Base-by-base conservation (phyloP, 192 early-diverging fungal genomes). In the Geranomyces michiganensis region DNA sequence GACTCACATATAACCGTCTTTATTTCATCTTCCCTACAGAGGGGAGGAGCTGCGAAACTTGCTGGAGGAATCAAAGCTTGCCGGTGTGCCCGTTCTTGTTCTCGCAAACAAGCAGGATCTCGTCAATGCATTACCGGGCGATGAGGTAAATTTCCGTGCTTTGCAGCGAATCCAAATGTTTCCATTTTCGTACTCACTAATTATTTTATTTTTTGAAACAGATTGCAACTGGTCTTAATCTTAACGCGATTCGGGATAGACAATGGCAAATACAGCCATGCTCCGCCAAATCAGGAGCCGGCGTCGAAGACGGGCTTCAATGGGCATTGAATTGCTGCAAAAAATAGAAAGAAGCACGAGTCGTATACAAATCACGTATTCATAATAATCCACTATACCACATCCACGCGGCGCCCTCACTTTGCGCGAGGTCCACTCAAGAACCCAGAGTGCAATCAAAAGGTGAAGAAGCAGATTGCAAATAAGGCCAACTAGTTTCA, bases 81-180 rank as follows among this genome's bases (percentile, higher is more conserved):
- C 92, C 0, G 94, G 93, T 1, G 96, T 97, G 0, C 92, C 96
- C 0, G 61, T 99, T 12, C 76, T 99, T 47, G 92, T 99, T 4
- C 92, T 98, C 86, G 97, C 96, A 17, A 99, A 99, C 74, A 99
- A 99, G 75, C 97, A 99, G 76, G 97, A 99, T 76, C 84, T 99
- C 12, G 64, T 78, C 13, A 77, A 60, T 14, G 82, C 86, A 12
- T 64, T 87, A 12, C 82, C 85, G 0, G 81, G 75, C 10, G 79
- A 82, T 46, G 86, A 87, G 69, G 85, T 85, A 71, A 27, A 49
- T 15, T n/a, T n/a, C n/a, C n/a, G n/a, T n/a, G n/a, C n/a, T n/a
- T n/a, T n/a, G n/a, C n/a, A n/a, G n/a, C n/a, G n/a, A n/a, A n/a
- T 10, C 21, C 51, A 41, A 41, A 41, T 41, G 10, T 41, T n/a